Evolutionary conservation across 2,329 filamentous ascomycete genomes (phyloP).

Genomic region (Thielaviopsis populi): DNA sequence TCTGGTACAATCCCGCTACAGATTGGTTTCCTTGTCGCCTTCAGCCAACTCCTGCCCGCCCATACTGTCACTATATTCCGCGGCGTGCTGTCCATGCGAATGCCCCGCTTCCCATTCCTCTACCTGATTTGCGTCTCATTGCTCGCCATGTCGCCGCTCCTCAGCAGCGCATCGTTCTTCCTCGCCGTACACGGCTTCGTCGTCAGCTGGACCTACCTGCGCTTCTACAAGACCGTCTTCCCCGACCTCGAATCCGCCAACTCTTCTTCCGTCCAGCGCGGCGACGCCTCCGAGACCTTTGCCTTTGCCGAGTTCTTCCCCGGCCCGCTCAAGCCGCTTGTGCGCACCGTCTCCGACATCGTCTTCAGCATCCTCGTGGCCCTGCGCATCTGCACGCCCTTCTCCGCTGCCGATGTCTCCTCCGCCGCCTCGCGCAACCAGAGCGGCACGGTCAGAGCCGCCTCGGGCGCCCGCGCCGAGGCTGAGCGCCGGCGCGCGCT

Average conservation of each 20-base stretch:
- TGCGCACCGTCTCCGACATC: slow-evolving; percentile 57
- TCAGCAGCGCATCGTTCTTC: slow-evolving; percentile 59
- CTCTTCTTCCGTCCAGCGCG: slow-evolving; percentile 49
- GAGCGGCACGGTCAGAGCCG: slow-evolving; percentile 40
- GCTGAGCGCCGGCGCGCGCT: slow-evolving; percentile 79
- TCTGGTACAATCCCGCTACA: slow-evolving; percentile 81
- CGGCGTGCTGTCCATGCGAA: slow-evolving; percentile 74
- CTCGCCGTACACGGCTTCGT: slow-evolving; percentile 70
- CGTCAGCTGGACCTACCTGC: slow-evolving; percentile 85
- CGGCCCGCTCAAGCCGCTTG: slow-evolving; percentile 59
- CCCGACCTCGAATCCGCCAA: slow-evolving; percentile 47
- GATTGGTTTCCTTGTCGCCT: slow-evolving; percentile 86
- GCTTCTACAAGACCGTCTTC: slow-evolving; percentile 75
- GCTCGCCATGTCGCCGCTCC: slow-evolving; percentile 40
- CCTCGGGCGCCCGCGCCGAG: slow-evolving; percentile 65
- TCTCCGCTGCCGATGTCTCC: slow-evolving; percentile 65
- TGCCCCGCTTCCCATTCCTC: slow-evolving; percentile 56
- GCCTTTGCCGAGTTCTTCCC: slow-evolving; percentile 95
- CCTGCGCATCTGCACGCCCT: slow-evolving; percentile 67
- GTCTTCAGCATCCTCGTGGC: slow-evolving; percentile 63
- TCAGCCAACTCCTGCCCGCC: slow-evolving; percentile 93
- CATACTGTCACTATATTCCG: slow-evolving; percentile 92
- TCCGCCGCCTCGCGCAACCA: slow-evolving; percentile 54
- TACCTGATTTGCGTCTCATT: slow-evolving; percentile 60
- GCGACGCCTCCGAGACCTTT: slow-evolving; percentile 92